Evolutionary conservation across 148 eudicot species (phyloP).

Genomic region (Nyssa sinensis): DNA sequence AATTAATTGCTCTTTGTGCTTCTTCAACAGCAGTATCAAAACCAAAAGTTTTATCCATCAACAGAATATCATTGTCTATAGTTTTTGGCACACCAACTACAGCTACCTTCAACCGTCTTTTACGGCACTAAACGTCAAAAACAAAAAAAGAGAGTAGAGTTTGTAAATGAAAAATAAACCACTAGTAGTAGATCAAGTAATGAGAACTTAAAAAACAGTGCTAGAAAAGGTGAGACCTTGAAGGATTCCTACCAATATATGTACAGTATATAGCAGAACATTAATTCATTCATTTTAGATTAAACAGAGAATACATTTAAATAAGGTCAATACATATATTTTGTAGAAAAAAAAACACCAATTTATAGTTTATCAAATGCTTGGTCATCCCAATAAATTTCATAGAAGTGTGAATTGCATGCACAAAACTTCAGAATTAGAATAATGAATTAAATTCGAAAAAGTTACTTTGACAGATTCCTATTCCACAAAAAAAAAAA

Average conservation of each 20-base stretch:
- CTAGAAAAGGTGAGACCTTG: neutral
- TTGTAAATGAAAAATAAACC: neutral
- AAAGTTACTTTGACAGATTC: neutral
- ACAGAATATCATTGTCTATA: conserved; percentile 93
- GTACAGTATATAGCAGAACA: neutral
- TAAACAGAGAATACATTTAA: neutral
- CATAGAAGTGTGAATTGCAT: neutral
- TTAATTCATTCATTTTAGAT: neutral
- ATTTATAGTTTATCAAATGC: neutral
- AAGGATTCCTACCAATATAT: neutral
- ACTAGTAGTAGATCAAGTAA: neutral
- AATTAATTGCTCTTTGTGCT: conserved; percentile 94
- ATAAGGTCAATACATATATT: neutral
- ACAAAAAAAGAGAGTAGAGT: conserved; percentile 10
- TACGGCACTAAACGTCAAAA: conserved; percentile 58
- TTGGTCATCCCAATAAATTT: neutral
- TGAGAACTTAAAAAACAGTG: neutral
- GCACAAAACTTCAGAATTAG: neutral
- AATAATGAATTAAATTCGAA: neutral
- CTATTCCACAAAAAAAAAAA: no score
- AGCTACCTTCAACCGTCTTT: conserved; percentile 78
- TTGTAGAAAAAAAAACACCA: neutral
- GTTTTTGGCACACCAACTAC: conserved; percentile 99
- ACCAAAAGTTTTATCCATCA: conserved; percentile 98
- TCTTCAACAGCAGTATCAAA: conserved; percentile 99